Base-by-base conservation (phyloP, 2,329 filamentous ascomycete species). In the Aspergillus sojae region DNA sequence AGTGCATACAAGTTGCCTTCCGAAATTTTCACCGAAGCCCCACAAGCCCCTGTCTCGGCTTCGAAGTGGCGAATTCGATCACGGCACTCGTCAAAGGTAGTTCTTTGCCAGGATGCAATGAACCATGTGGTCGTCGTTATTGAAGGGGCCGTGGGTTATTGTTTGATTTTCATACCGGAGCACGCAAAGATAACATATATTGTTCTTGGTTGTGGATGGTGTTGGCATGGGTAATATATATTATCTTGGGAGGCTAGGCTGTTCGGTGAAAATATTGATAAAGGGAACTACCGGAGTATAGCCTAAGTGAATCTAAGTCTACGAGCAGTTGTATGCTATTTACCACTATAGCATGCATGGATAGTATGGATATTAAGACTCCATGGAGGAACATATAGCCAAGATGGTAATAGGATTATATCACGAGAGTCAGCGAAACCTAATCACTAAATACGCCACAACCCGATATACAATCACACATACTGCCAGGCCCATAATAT, bases 141-240 rank as follows among this genome's bases (percentile, higher is more conserved):
- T 6, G 1, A 1, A 21, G 4, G 48, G 48, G 1, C 48, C 28
- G 48, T 52, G 28, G 10, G 28, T 21, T 5, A 21, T 52, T 52
- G 19, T 23, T 32, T n/a, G 19, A 32, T 52, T 34, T 21, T n/a
- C 19, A 14, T 7, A 9, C 0, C 16, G 11, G n/a, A 52, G 26
- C 48, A 52, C 48, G 48, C 48, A 52, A 32, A 34, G 48, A 52
- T 52, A 52, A 34, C 23, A n/a, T n/a, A 52, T 52, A 50, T 48
- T 12, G n/a, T 7, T 26, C 10, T 48, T 4, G 12, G 4, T 7
- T 28, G 5, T 19, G 21, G 12, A 5, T 12, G 12, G 5, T 28
- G 45, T 14, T 14, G 4, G 3, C 21, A 28, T 4, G 7, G 46
- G 16, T 28, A 9, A 30, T 30, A 10, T 50, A 19, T 50, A 14